A percentile compares a stretch with the other conserved stretches of the same genome.
Evolutionary conservation across 2,329 filamentous ascomycete genomes (phyloP).

Genomic region (Podosphaera xanthii): DNA sequence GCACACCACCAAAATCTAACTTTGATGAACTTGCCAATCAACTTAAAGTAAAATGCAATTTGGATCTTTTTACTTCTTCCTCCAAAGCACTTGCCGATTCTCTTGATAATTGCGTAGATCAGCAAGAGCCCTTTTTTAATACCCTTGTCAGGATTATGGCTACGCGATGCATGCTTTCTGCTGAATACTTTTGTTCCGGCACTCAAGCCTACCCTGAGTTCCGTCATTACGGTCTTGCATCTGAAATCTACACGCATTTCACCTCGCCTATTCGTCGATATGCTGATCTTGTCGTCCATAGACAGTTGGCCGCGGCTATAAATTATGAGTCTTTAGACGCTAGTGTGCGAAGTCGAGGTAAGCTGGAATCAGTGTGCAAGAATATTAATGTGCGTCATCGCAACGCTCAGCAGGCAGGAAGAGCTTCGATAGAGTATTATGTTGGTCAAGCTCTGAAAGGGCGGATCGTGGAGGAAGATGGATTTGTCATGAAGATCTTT

Average conservation of each 20-base stretch:
- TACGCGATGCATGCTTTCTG: conserved; percentile 96
- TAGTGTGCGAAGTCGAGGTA: conserved; percentile 55
- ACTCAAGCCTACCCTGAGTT: conserved; percentile 87
- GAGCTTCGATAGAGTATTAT: conserved; percentile 91
- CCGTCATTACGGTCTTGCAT: conserved; percentile 87
- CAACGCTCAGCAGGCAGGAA: conserved; percentile 86
- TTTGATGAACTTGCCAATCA: conserved; percentile 88
- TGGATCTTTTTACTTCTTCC: conserved; percentile 64
- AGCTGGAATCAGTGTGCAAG: conserved; percentile 82
- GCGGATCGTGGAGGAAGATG: conserved; percentile 55
- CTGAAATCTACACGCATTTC: conserved; percentile 96
- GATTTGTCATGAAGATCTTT: conserved; percentile 92
- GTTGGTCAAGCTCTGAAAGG: conserved; percentile 88
- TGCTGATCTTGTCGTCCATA: conserved; percentile 83
- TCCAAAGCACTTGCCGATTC: conserved; percentile 88
- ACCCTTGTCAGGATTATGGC: conserved; percentile 93
- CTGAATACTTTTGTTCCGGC: conserved; percentile 92
- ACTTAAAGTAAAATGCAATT: conserved; percentile 61
- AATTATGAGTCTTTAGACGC: conserved; percentile 75
- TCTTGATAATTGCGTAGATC: conserved; percentile 63
- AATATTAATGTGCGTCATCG: conserved; percentile 97
- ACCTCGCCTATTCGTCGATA: conserved; percentile 94
- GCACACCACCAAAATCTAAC: conserved; percentile 77
- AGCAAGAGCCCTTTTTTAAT: conserved; percentile 84
- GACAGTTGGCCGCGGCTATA: conserved; percentile 87